phyloP scores from a whole-genome alignment of 1,284 basidiomycete species.

The Ustilago hordei region DNA sequence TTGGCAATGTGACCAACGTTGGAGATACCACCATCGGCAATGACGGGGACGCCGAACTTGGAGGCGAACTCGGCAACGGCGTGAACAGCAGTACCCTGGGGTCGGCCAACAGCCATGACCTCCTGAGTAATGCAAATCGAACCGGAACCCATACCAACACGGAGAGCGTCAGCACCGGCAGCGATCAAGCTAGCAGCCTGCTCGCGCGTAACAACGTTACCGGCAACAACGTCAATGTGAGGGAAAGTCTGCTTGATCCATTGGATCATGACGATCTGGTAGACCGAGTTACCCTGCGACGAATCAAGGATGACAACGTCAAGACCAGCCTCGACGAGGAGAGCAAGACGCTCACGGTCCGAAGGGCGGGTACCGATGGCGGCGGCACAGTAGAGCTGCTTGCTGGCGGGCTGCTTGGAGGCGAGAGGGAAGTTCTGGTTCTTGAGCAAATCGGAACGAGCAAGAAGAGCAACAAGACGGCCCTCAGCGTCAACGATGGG shows the following conservation, averaged over 20 bases:
- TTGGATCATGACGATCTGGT: constrained; percentile 92
- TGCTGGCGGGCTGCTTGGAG: constrained; percentile 88
- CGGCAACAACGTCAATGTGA: constrained; percentile 88
- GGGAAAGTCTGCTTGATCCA: constrained; percentile 87
- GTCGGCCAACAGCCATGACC: constrained; percentile 99
- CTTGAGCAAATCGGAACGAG: constrained; percentile 93
- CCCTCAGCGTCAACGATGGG: constrained; percentile 71
- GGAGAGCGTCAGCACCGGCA: constrained; percentile 92
- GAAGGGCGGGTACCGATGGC: constrained; percentile 92
- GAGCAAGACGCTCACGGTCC: constrained; percentile 84
- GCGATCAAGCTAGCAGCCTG: constrained; percentile 94
- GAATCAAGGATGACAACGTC: constrained; percentile 97
- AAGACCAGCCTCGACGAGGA: constrained; percentile 92
- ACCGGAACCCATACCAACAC: constrained; percentile 96
- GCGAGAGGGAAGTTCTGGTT: constrained; percentile 97
- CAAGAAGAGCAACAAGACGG: constrained; percentile 64
- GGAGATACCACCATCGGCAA: constrained; percentile 95
- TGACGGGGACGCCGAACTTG: constrained; percentile 94
- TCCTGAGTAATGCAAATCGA: constrained; percentile 99
- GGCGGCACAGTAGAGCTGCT: constrained; percentile 98
- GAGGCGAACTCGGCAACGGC: constrained; percentile 92
- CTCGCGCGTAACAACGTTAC: constrained; percentile 97
- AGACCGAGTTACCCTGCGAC: constrained; percentile 94
- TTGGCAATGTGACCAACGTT: constrained; percentile 99
- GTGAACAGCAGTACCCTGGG: constrained; percentile 95